phyloP scores from a whole-genome alignment of 2,329 filamentous ascomycete species.

The Penicillium sp. region DNA sequence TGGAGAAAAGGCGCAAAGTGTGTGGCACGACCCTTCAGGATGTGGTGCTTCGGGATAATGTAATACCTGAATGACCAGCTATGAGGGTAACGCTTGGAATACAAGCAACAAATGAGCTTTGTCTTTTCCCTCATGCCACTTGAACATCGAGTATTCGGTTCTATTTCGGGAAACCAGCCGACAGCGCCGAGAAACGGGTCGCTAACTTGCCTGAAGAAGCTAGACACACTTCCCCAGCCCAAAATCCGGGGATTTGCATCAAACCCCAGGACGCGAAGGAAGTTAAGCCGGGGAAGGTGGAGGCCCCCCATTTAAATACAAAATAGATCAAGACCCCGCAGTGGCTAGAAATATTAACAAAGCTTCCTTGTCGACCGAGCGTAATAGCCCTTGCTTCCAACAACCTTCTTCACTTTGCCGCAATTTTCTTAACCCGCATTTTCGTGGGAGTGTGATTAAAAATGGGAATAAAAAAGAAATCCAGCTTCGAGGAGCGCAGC shows the following conservation, averaged over 20 bases:
- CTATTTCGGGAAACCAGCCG: conserved; percentile 1
- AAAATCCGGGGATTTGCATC: not conserved
- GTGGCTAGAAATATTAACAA: not conserved
- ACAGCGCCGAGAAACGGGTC: conserved; percentile 4
- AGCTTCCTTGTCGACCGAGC: too few relatives aligned
- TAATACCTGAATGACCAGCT: too few relatives aligned
- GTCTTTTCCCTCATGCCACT: not conserved
- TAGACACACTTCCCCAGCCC: not conserved
- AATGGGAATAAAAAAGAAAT: not conserved
- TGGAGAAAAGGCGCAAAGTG: too few relatives aligned
- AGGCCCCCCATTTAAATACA: not conserved
- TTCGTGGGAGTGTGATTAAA: not conserved
- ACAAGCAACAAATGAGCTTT: not conserved
- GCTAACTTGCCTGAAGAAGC: conserved; percentile 6
- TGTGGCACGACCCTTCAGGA: too few relatives aligned
- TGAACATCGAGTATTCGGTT: not conserved
- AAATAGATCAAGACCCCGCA: not conserved
- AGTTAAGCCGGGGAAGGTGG: not conserved
- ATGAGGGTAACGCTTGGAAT: not conserved
- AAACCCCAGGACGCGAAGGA: not conserved
- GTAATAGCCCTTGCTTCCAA: not conserved
- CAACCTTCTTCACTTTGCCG: not conserved
- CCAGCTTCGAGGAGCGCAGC: not conserved
- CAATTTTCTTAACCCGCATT: not conserved
- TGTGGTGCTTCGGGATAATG: too few relatives aligned